Conservation (phyloP, 306 rosid genomes). For the Quercus variabilis region DNA sequence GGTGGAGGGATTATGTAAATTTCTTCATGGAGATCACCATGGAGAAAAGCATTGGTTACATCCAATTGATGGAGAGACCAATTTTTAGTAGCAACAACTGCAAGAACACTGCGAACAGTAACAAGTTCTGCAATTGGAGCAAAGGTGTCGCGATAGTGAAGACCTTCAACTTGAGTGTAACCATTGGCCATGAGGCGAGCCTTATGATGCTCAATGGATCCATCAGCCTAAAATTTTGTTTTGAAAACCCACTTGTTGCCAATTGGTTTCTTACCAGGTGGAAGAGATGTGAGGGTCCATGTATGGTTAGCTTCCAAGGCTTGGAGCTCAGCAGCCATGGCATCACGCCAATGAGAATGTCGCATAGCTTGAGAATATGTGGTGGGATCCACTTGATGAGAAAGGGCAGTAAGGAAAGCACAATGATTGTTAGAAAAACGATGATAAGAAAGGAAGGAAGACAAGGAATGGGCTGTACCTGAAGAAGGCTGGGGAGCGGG, state of each 20-base stretch:
- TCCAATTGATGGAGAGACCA: slow-evolving; percentile 8
- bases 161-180: neutral
- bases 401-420: neutral
- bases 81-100: neutral
- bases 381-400: neutral
- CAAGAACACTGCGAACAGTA: neutral
- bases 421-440: neutral
- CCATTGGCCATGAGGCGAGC: neutral
- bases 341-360: neutral
- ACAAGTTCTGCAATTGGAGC: neutral
- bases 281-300: neutral
- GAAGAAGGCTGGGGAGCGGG: neutral
- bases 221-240: neutral
- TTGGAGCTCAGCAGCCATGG: neutral
- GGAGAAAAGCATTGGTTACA: neutral
- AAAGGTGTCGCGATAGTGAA: neutral
- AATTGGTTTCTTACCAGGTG: neutral
- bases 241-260: neutral
- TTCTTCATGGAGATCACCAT: neutral
- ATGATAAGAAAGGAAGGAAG: neutral
- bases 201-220: neutral
- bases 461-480: neutral
- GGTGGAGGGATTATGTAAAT: neutral
- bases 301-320: neutral
- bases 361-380: neutral